Percentiles rank a stretch among this genome's conserved stretches.
phyloP scores from a whole-genome alignment of 192 early-diverging fungal species.

The Coemansia sp. region DNA sequence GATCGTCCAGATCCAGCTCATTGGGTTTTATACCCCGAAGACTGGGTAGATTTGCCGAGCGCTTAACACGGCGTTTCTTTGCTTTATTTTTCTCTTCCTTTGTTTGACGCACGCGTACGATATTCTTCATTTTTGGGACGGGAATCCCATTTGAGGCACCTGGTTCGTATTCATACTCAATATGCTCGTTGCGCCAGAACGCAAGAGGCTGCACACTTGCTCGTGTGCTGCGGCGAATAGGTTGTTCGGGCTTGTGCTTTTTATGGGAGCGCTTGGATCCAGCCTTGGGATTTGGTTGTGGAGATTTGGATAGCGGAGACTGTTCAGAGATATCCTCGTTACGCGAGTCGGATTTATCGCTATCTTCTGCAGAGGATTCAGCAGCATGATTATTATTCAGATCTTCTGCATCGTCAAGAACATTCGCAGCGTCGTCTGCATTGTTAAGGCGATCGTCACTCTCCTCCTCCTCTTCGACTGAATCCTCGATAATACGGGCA shows the following conservation, averaged over 20 bases:
- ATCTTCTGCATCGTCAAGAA: conserved; percentile 13
- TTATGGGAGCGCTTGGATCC: background rate
- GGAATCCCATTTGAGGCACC: conserved; percentile 8
- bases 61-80: conserved; percentile 25
- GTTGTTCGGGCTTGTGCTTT: conserved; percentile 6
- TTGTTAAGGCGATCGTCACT: background rate
- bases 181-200: conserved; percentile 55
- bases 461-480: background rate
- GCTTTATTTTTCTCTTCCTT: conserved; percentile 40
- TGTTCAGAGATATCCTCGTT: conserved; percentile 3
- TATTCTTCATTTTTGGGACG: conserved; percentile 40
- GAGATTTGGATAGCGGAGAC: background rate
- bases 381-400: background rate
- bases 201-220: conserved; percentile 39
- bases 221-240: conserved; percentile 40
- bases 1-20: conserved; percentile 33
- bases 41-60: conserved; percentile 12
- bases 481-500: background rate
- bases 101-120: conserved; percentile 51
- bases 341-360: background rate
- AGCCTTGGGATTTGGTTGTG: conserved; percentile 2
- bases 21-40: conserved; percentile 22
- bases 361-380: background rate
- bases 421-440: conserved; percentile 3
- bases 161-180: conserved; percentile 41